Percentiles rank a stretch among this genome's conserved stretches.
Conservation (phyloP, 2,329 filamentous ascomycete genomes). For the Alternaria conjuncta region DNA sequence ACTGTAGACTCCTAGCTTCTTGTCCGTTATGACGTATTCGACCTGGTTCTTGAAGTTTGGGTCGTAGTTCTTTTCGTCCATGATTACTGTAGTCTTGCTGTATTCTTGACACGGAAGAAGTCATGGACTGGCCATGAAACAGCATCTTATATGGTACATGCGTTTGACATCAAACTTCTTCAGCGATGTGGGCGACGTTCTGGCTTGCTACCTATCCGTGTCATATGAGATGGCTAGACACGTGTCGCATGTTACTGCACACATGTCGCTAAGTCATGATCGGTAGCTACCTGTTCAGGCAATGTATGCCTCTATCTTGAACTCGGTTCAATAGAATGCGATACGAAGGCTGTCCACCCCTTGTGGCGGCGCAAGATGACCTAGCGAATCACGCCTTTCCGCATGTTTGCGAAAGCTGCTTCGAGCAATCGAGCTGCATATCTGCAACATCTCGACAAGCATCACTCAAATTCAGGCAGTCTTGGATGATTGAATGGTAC, state of each 20-base stretch:
- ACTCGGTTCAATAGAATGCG: no score
- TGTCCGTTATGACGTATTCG: not conserved
- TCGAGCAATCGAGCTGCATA: not conserved
- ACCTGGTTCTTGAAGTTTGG: not conserved
- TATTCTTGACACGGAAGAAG: no score
- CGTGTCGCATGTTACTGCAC: no score
- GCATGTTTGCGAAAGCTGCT: not conserved
- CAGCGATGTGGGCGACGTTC: no score
- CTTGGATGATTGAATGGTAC: not conserved
- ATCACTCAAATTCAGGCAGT: not conserved
- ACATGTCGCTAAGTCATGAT: no score
- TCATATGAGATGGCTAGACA: no score
- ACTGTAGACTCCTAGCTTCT: not conserved
- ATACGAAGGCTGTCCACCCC: no score
- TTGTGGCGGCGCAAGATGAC: not conserved
- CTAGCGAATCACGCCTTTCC: not conserved
- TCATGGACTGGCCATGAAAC: rapidly evolving
- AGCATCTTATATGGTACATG: not conserved
- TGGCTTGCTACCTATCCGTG: not conserved
- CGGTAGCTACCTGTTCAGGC: no score
- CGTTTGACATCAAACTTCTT: not conserved
- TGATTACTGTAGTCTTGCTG: not conserved
- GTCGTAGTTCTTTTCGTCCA: not conserved
- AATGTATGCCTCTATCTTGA: no score
- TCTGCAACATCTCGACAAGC: not conserved